These are phyloP conservation scores for Cladosporium halotolerans DNA, from an alignment of 2,329 filamentous ascomycete species.

Conservation along the genomic window DNA sequence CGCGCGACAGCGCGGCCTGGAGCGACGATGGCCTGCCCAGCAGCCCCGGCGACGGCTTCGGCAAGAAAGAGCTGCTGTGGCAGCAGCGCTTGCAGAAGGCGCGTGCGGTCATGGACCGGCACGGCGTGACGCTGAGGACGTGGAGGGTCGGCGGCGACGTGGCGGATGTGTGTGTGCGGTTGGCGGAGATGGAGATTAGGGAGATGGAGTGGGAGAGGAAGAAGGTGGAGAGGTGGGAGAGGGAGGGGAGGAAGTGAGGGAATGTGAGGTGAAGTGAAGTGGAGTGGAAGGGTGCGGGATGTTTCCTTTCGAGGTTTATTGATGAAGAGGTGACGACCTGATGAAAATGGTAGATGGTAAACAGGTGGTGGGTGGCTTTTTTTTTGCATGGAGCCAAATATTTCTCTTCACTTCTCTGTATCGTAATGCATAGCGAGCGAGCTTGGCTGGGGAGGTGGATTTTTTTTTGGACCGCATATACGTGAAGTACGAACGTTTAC, in stretches of 20 bases:
- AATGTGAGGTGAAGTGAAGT: too few relatives aligned
- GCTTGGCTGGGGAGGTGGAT: too few relatives aligned
- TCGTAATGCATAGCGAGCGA: too few relatives aligned
- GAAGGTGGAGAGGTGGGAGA: not conserved
- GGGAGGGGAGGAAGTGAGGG: not conserved
- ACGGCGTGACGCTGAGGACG: constrained; percentile 63
- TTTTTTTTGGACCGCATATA: too few relatives aligned
- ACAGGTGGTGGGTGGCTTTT: too few relatives aligned
- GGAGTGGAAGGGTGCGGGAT: too few relatives aligned
- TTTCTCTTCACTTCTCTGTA: too few relatives aligned
- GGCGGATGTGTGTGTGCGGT: constrained; percentile 56
- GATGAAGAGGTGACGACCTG: too few relatives aligned
- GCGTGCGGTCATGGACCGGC: constrained; percentile 54
- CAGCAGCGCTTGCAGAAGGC: constrained; percentile 60
- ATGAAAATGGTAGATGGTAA: too few relatives aligned
- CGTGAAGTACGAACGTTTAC: too few relatives aligned
- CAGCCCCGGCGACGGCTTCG: constrained; percentile 36
- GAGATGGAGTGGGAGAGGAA: constrained; percentile 25
- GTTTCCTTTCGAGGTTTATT: too few relatives aligned
- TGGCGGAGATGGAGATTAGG: constrained; percentile 54
- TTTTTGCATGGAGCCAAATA: too few relatives aligned
- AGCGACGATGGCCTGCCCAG: constrained; percentile 23
- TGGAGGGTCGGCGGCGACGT: constrained; percentile 71
- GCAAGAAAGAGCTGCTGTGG: constrained; percentile 70
- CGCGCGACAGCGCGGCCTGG: constrained; percentile 24